Percentiles rank a stretch among this genome's conserved stretches.
Evolutionary conservation across 345 rosid species (phyloP).

Genomic region (Eucalyptus caleyi): DNA sequence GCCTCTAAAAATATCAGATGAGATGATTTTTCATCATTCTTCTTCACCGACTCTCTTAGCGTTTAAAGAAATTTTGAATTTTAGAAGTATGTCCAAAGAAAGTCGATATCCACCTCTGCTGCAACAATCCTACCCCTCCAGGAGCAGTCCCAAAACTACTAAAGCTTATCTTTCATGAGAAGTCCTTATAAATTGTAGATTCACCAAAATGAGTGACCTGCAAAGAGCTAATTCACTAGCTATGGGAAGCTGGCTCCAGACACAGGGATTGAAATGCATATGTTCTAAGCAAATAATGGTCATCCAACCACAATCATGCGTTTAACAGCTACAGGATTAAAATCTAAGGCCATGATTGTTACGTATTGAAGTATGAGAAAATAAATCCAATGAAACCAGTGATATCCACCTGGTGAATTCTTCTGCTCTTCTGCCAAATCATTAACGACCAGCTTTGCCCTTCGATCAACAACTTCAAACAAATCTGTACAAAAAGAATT

Average conservation of each 20-base stretch:
- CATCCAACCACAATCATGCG: neutral
- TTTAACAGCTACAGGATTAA: neutral
- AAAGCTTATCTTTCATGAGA: neutral
- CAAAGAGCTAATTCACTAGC: neutral
- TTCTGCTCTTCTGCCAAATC: slow-evolving; percentile 78
- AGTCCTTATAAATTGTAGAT: neutral
- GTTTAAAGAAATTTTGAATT: neutral
- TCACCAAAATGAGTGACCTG: neutral
- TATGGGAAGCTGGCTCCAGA: neutral
- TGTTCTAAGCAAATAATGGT: neutral
- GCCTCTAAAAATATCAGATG: neutral
- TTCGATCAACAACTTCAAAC: slow-evolving; percentile 92
- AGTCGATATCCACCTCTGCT: neutral
- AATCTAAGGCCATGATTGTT: neutral
- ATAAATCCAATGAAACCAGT: neutral
- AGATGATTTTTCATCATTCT: neutral
- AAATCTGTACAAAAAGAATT: slow-evolving; percentile 39
- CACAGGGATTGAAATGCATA: neutral
- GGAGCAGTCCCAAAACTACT: neutral
- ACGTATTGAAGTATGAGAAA: neutral
- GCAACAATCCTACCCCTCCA: neutral
- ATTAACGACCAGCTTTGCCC: slow-evolving; percentile 89
- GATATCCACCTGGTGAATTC: slow-evolving; percentile 41
- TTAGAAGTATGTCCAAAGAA: neutral
- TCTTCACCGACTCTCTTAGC: neutral